Percentiles rank a stretch among this genome's conserved stretches.
Conservation (phyloP, 108 stramenopile species). For the Cyclotella choctawhatcheeana region DNA sequence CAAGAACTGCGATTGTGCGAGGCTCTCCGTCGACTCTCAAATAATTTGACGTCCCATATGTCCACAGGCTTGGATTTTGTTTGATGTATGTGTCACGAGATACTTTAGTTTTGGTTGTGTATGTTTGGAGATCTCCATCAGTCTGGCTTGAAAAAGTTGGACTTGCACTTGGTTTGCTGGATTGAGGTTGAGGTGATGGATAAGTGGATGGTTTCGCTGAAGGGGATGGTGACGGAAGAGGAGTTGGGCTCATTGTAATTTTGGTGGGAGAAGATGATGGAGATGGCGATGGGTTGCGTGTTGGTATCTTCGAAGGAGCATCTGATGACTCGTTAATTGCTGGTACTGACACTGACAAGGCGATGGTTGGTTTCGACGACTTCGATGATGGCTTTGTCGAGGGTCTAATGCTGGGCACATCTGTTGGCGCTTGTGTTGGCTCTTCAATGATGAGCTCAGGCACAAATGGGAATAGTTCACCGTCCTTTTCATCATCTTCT, state of each 20-base stretch:
- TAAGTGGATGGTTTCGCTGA: neutral
- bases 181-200: neutral
- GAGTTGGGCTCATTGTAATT: neutral
- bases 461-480: neutral
- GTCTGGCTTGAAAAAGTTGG: slow-evolving; percentile 3
- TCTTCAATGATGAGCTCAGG: neutral
- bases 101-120: neutral
- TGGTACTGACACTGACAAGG: neutral
- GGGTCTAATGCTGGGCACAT: neutral
- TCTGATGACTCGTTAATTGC: neutral
- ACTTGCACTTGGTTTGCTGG: neutral
- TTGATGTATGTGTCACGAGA: slow-evolving; percentile 12
- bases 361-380: too few species aligned
- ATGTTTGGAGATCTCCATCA: neutral
- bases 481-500: neutral
- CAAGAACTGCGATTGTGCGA: neutral
- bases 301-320: neutral
- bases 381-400: neutral
- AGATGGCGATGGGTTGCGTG: neutral
- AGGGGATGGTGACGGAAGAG: neutral
- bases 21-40: slow-evolving; percentile 9
- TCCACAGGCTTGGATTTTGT: neutral
- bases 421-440: neutral
- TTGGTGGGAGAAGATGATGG: neutral
- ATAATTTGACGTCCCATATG: neutral